phyloP scores from a whole-genome alignment of 1,284 basidiomycete species.

The Caloboletus firmus region DNA sequence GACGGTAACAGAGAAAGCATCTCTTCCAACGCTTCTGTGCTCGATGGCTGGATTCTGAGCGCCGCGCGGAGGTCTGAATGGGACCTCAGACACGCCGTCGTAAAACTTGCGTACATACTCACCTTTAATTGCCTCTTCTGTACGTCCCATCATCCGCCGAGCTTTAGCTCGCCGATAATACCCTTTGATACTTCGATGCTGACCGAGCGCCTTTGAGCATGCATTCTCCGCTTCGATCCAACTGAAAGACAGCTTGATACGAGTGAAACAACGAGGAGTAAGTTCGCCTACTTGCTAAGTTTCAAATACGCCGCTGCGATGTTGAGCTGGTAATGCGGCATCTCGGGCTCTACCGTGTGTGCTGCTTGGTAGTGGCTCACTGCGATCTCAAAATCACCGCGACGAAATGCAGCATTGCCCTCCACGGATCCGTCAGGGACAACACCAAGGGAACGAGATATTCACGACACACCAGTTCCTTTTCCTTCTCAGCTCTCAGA shows the following conservation, averaged over 20 bases:
- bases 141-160: slow-evolving; percentile 53
- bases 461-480: slow-evolving; percentile 53
- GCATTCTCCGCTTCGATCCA: slow-evolving; percentile 69
- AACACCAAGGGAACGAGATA: background rate
- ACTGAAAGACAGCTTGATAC: slow-evolving; percentile 38
- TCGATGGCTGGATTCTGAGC: slow-evolving; percentile 58
- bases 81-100: background rate
- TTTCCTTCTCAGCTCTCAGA: slow-evolving; percentile 63
- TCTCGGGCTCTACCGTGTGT: slow-evolving; percentile 61
- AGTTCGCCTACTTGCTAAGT: slow-evolving; percentile 52
- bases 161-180: slow-evolving; percentile 66
- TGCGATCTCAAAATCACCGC: slow-evolving; percentile 53
- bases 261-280: slow-evolving; percentile 7
- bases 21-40: slow-evolving; percentile 57
- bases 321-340: slow-evolving; percentile 71
- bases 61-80: slow-evolving; percentile 56
- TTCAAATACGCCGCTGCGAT: slow-evolving; percentile 69
- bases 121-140: slow-evolving; percentile 66
- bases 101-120: background rate
- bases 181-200: slow-evolving; percentile 66
- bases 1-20: slow-evolving; percentile 45
- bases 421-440: slow-evolving; percentile 28
- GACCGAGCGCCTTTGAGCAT: slow-evolving; percentile 57
- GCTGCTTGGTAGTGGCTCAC: slow-evolving; percentile 58
- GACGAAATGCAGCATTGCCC: slow-evolving; percentile 66